Percentiles rank a stretch among this genome's conserved stretches.
Conservation (phyloP, 805 yeast species). For the Teunomyces pallodes region DNA sequence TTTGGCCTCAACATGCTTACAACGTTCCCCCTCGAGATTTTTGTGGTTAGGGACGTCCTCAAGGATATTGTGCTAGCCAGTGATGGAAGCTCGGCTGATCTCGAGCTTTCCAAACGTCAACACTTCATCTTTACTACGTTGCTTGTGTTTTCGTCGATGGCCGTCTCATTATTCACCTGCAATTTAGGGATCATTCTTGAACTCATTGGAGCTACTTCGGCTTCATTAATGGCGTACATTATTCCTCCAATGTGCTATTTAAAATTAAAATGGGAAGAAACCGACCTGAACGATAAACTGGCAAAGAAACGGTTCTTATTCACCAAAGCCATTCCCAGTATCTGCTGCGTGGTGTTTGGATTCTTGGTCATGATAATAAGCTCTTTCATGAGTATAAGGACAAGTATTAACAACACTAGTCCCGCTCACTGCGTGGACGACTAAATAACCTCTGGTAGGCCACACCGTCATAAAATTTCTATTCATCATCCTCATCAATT, state of each 20-base stretch:
- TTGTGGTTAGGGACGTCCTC: conserved; percentile 86
- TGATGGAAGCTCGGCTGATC: conserved; percentile 30
- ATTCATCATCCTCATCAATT: conserved; percentile 16
- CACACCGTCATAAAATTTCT: not conserved
- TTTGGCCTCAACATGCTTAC: conserved; percentile 92
- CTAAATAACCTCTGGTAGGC: conserved; percentile 9
- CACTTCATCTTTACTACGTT: conserved; percentile 66
- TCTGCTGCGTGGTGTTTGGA: conserved; percentile 69
- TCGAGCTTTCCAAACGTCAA: conserved; percentile 42
- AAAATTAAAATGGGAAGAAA: conserved; percentile 51
- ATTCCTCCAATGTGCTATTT: conserved; percentile 84
- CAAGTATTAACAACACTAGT: conserved; percentile 35
- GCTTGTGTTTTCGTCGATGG: conserved; percentile 67
- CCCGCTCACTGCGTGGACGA: conserved; percentile 51
- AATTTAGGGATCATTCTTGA: conserved; percentile 87
- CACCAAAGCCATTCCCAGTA: conserved; percentile 53
- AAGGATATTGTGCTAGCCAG: conserved; percentile 50
- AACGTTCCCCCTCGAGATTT: conserved; percentile 85
- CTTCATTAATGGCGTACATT: conserved; percentile 88
- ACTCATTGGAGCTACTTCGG: conserved; percentile 89
- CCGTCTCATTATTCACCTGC: conserved; percentile 75
- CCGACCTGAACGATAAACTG: conserved; percentile 28
- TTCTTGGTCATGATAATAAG: conserved; percentile 73
- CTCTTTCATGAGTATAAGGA: conserved; percentile 66
- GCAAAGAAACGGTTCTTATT: conserved; percentile 29